Percentiles rank a stretch among this genome's conserved stretches.
These are phyloP conservation scores for Xylariaceae sp. DNA, from an alignment of 2,329 filamentous ascomycete genomes.

Conservation along the genomic window DNA sequence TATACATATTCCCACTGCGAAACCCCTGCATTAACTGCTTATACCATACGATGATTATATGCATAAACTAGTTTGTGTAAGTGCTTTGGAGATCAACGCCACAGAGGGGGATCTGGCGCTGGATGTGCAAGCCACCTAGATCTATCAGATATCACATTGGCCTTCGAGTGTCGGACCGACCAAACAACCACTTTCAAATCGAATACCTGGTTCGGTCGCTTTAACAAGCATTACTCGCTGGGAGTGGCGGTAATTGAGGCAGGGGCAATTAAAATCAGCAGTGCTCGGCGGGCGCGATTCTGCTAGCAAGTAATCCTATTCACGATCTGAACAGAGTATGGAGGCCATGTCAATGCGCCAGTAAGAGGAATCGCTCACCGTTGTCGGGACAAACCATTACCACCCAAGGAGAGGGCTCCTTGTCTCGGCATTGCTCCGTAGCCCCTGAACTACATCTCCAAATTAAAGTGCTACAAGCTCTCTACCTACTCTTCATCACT, in stretches of 20 bases:
- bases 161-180: not conserved
- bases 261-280: too few species aligned
- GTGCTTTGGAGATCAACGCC: constrained; percentile 17
- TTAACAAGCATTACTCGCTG: too few species aligned
- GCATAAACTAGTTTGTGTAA: constrained; percentile 13
- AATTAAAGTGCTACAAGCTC: not conserved
- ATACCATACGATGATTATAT: constrained; percentile 1
- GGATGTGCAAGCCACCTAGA: constrained; percentile 30
- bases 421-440: too few species aligned
- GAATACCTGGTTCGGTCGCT: not conserved
- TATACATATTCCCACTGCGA: not conserved
- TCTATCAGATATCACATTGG: constrained; percentile 39
- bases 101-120: constrained; percentile 16
- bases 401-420: too few species aligned
- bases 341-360: too few species aligned
- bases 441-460: not conserved
- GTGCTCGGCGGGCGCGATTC: too few species aligned
- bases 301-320: too few species aligned
- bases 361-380: too few species aligned
- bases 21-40: not conserved
- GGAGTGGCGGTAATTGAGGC: too few species aligned
- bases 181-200: not conserved
- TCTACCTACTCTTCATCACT: not conserved
- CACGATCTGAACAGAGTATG: too few species aligned
- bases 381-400: not conserved